Percentiles rank a stretch among this genome's conserved stretches.
These are phyloP conservation scores for Starmerella lactis-condensi DNA, from an alignment of 805 yeast species.

Conservation along the genomic window DNA sequence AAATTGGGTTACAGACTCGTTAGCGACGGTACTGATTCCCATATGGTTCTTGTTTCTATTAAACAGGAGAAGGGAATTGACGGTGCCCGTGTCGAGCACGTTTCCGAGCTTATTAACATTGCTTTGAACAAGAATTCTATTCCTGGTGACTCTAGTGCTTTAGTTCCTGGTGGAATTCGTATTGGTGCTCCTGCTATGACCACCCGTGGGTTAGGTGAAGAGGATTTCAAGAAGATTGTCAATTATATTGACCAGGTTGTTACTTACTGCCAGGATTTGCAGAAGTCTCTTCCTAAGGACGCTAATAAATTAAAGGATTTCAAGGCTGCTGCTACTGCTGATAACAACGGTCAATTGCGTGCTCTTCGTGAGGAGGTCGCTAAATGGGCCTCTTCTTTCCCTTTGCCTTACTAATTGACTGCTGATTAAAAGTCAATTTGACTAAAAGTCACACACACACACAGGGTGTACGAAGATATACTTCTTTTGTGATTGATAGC, in stretches of 20 bases:
- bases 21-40: conserved; percentile 92
- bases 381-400: conserved; percentile 54
- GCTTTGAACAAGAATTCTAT: conserved; percentile 95
- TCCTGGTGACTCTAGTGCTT: conserved; percentile 93
- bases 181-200: conserved; percentile 98
- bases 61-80: conserved; percentile 69
- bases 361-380: conserved; percentile 59
- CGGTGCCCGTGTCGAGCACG: conserved; percentile 93
- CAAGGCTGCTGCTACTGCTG: conserved; percentile 53
- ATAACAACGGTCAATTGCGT: conserved; percentile 50
- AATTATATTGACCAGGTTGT: conserved; percentile 67
- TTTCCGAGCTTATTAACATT: conserved; percentile 82
- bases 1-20: conserved; percentile 62
- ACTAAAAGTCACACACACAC: too few species aligned
- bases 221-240: conserved; percentile 65
- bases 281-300: conserved; percentile 65
- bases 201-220: conserved; percentile 84
- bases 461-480: too few species aligned
- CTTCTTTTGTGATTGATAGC: too few species aligned
- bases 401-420: conserved; percentile 23
- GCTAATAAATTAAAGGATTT: conserved; percentile 88
- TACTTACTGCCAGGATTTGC: conserved; percentile 53
- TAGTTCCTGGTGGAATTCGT: conserved; percentile 93
- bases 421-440: too few species aligned
- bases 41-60: conserved; percentile 79